Conservation (phyloP, 1,139 yeast species). For the Blastobotrys illinoisensis region DNA sequence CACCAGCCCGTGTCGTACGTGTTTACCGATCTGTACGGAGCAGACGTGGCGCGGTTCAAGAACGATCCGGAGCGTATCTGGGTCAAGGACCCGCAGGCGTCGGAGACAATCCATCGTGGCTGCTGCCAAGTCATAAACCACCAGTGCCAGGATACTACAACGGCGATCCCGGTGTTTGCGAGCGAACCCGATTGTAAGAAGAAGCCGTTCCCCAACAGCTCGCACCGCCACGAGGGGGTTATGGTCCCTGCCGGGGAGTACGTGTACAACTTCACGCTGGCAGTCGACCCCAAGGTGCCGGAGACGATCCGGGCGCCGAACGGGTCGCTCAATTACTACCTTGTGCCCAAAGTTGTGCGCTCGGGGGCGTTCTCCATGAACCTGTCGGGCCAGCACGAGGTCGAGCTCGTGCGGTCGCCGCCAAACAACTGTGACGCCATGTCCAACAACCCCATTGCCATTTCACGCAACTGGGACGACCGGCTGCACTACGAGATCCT, state of each 20-base stretch:
- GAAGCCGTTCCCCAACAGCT: conserved; percentile 6
- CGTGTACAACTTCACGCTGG: conserved; percentile 66
- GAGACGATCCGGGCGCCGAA: conserved; percentile 58
- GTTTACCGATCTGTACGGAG: conserved; percentile 32
- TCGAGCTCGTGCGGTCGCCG: conserved; percentile 61
- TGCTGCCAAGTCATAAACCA: conserved; percentile 13
- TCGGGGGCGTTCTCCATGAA: conserved; percentile 31
- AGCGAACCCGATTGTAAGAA: conserved; percentile 1
- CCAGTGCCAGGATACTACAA: conserved; percentile 7
- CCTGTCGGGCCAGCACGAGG: conserved; percentile 29
- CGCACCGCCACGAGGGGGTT: conserved; percentile 23
- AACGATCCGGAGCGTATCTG: conserved; percentile 18
- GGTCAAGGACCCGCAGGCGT: conserved; percentile 16
- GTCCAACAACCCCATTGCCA: conserved; percentile 74
- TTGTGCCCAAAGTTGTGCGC: conserved; percentile 31
- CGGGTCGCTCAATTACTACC: conserved; percentile 29
- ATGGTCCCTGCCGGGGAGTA: conserved; percentile 68
- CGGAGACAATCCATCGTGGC: conserved; percentile 5
- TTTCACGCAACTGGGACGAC: conserved; percentile 78
- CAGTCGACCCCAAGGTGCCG: conserved; percentile 66
- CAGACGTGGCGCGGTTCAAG: conserved; percentile 29
- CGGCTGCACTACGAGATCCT: conserved; percentile 72
- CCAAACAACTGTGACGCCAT: conserved; percentile 68
- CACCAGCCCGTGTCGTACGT: conserved; percentile 24
- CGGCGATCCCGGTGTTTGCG: conserved; percentile 11